These are phyloP conservation scores for Aspergillus nomiae DNA, from an alignment of 2,329 filamentous ascomycete species.

Conservation along the genomic window DNA sequence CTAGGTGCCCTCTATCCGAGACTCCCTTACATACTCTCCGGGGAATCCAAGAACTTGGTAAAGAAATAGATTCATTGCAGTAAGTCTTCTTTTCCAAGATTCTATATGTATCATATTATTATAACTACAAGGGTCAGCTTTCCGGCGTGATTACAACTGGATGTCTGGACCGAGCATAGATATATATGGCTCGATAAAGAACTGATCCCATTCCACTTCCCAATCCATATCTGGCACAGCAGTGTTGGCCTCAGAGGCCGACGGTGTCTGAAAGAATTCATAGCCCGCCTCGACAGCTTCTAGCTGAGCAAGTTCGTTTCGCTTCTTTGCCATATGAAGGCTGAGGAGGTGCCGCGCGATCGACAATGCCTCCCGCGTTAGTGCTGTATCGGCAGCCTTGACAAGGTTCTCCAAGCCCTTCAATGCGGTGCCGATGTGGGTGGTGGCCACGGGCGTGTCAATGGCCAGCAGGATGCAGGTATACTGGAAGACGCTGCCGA, in stretches of 20 bases:
- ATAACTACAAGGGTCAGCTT: background rate
- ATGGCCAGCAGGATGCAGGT: constrained; percentile 32
- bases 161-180: constrained; percentile 26
- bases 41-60: background rate
- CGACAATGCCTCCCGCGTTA: constrained; percentile 31
- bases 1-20: background rate
- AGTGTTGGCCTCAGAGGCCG: constrained; percentile 13
- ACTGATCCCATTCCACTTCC: constrained; percentile 32
- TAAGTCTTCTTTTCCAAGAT: background rate
- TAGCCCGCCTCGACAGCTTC: constrained; percentile 30
- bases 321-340: constrained; percentile 31
- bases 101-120: background rate
- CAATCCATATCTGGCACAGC: constrained; percentile 25
- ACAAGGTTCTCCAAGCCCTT: constrained; percentile 30
- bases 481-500: constrained; percentile 36
- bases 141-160: constrained; percentile 9
- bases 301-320: constrained; percentile 29
- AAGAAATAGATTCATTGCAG: background rate
- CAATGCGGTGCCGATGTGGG: constrained; percentile 24
- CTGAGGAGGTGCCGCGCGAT: constrained; percentile 32
- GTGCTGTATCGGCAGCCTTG: constrained; percentile 25
- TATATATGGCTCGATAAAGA: constrained; percentile 33
- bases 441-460: constrained; percentile 24
- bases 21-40: background rate
- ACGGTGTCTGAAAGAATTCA: constrained; percentile 14